Base-by-base conservation (phyloP, 2,329 filamentous ascomycete genomes). In the Penicillium sp. region DNA sequence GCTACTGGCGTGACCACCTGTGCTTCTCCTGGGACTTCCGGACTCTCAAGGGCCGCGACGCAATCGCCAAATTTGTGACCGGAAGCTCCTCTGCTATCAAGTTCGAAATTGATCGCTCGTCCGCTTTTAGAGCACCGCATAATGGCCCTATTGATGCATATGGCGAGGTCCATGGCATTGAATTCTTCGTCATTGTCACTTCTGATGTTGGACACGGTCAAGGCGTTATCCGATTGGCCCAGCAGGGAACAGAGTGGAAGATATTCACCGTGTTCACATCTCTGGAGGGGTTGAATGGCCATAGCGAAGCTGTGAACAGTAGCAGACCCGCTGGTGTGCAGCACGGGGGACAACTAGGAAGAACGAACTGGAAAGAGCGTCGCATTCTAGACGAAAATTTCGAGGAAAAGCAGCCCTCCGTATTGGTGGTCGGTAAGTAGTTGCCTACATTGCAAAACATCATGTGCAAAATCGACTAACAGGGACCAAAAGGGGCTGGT, bases 241-340 rank as follows among this genome's bases (percentile, higher is more conserved):
- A 74, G 55, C 64, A 70, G 5, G 70, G 68, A 0, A 69, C 67
- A 2, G 51, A 70, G 6, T 88, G 84, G 85, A 85, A 84, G 64
- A 79, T 83, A 0, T 86, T 82, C 56, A 85, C 83, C 1, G 61
- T 89, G 0, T 88, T 83, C 62, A 88, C 86, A 0, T 74, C 76
- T 0, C 70, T 89, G 5, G 64, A 76, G 1, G 77, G 81, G 34
- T 57, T 89, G 5, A 79, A 74, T 4, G 81, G 79, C 0, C 70
- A 78, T 46, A 79, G 84, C 53, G 83, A 88, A 65, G 56, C 60
- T 0, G 64, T 76, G 1, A 74, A 77, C 1, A 62, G 61, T 1
- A 75, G 74, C 4, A 75, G 86, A 26, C 78, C 82, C 0, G 72
- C 72, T 18, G 86, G 86, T 0, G 83, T 79, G 4, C 70, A 79